Percentiles rank a stretch among this genome's conserved stretches.
These are phyloP conservation scores for Boletus pseudo-olivaceus DNA, from an alignment of 768 basidiomycete species.

Conservation along the genomic window DNA sequence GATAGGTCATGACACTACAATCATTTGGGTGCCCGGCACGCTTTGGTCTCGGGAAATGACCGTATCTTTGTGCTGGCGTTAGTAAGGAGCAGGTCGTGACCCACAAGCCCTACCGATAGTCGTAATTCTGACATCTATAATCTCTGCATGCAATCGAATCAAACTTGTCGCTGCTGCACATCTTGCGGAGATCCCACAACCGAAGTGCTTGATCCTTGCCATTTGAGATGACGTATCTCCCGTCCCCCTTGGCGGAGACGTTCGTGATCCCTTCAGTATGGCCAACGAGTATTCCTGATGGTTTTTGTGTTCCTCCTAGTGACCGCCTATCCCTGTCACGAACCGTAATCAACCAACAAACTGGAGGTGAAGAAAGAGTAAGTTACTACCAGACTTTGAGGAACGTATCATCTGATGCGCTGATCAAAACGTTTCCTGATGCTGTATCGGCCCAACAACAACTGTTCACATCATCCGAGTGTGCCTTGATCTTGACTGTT, in stretches of 20 bases:
- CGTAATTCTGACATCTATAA: conserved; percentile 63
- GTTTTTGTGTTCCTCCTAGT: conserved; percentile 51
- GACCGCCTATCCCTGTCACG: conserved; percentile 49
- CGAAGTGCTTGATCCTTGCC: conserved; percentile 93
- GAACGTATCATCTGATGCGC: conserved; percentile 92
- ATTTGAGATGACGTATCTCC: conserved; percentile 92
- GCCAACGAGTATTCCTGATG: conserved; percentile 90
- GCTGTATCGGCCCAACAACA: conserved; percentile 93
- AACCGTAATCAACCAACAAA: background rate
- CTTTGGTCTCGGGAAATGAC: conserved; percentile 61
- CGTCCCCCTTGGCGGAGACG: conserved; percentile 94
- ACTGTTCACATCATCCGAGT: conserved; percentile 89
- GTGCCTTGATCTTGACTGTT: conserved; percentile 83
- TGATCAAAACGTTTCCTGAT: conserved; percentile 91
- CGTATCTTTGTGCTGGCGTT: conserved; percentile 42
- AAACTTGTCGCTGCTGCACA: conserved; percentile 72
- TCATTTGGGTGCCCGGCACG: conserved; percentile 75
- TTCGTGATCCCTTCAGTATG: conserved; percentile 96
- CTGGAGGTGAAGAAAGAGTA: background rate
- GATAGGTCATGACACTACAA: conserved; percentile 93
- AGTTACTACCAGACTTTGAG: conserved; percentile 87
- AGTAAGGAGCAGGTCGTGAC: conserved; percentile 4
- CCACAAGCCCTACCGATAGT: conserved; percentile 67
- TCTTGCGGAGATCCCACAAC: conserved; percentile 92
- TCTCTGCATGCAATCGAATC: conserved; percentile 45